Conservation (phyloP, 352 stramenopile species). For the Phytopythium chamaehyphon region DNA sequence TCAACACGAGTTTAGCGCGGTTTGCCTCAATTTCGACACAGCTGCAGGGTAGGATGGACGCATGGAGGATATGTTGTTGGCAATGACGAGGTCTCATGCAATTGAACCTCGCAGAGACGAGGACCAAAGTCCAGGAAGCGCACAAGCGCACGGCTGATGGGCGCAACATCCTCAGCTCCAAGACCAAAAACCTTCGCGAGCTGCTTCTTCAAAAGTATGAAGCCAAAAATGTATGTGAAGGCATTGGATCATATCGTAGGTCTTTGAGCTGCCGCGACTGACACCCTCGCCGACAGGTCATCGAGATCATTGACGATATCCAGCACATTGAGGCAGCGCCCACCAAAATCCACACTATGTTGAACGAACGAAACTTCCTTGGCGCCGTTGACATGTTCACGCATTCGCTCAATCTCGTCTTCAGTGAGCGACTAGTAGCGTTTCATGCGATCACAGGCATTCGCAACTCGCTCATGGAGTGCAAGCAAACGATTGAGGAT, state of each 20-base stretch:
- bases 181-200: conserved; percentile 80
- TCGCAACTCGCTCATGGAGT: conserved; percentile 80
- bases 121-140: conserved; percentile 64
- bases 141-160: conserved; percentile 64
- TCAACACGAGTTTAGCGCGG: conserved; percentile 78
- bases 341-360: conserved; percentile 51
- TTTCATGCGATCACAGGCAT: conserved; percentile 76
- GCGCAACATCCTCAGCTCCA: conserved; percentile 78
- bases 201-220: conserved; percentile 80
- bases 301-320: conserved; percentile 83
- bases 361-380: conserved; percentile 51
- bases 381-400: conserved; percentile 72
- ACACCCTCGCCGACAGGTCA: conserved; percentile 25
- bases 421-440: conserved; percentile 71
- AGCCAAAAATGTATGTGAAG: conserved; percentile 50
- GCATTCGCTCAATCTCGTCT: conserved; percentile 72
- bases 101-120: conserved; percentile 36
- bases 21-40: conserved; percentile 79
- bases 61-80: too few species aligned
- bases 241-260: not conserved
- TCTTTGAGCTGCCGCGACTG: not conserved
- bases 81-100: too few species aligned
- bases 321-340: conserved; percentile 75
- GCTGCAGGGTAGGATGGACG: conserved; percentile 42
- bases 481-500: conserved; percentile 81